These are phyloP conservation scores for Hypoxylon sp. DNA, from an alignment of 2,329 filamentous ascomycete genomes.

Conservation along the genomic window DNA sequence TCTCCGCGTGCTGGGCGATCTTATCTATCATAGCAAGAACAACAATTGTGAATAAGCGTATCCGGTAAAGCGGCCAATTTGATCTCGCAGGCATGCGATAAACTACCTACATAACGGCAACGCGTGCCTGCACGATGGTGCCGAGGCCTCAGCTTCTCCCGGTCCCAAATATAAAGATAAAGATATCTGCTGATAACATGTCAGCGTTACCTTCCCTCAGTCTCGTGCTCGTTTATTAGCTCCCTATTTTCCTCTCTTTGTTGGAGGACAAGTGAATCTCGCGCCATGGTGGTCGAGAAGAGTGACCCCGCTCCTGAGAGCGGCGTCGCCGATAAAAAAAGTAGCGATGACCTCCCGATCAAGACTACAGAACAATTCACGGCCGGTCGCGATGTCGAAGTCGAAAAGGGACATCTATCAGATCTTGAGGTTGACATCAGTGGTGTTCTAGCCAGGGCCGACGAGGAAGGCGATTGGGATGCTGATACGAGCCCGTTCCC, in stretches of 20 bases:
- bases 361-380: constrained; percentile 37
- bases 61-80: neutral
- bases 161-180: constrained; percentile 2
- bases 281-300: constrained; percentile 22
- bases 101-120: constrained; percentile 1
- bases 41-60: neutral
- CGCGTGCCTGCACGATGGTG: neutral
- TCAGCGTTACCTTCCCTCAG: neutral
- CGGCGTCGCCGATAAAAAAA: constrained; percentile 23
- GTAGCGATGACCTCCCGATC: constrained; percentile 25
- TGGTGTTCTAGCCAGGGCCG: constrained; percentile 48
- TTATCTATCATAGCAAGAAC: constrained; percentile 14
- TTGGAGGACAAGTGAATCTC: neutral
- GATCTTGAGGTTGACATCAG: constrained; percentile 55
- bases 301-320: constrained; percentile 16
- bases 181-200: constrained; percentile 2
- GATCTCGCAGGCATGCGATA: neutral
- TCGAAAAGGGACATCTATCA: constrained; percentile 50
- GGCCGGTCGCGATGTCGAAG: constrained; percentile 40
- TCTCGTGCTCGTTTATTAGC: neutral
- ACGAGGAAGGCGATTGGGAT: constrained; percentile 54
- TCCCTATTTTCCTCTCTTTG: constrained; percentile 4
- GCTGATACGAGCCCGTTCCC: constrained; percentile 54
- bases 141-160: constrained; percentile 6
- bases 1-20: constrained; percentile 2